phyloP scores from a whole-genome alignment of 2,329 filamentous ascomycete species.

The Botrytis squamosa region DNA sequence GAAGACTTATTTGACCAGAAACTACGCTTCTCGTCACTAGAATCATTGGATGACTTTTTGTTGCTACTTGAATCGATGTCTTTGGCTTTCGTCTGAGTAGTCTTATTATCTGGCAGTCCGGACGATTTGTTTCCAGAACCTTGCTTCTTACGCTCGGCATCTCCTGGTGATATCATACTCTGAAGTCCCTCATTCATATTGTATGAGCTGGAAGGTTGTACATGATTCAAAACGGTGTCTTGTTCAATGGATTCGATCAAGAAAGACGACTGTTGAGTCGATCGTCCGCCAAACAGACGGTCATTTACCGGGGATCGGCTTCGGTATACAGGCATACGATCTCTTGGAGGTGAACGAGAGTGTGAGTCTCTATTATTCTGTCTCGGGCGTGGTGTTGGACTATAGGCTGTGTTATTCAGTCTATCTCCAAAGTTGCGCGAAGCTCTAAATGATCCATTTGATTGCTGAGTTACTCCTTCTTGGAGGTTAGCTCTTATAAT shows the following conservation, averaged over 20 bases:
- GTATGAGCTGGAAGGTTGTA: rapidly evolving
- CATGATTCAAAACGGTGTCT: rapidly evolving
- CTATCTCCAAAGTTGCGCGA: neutral
- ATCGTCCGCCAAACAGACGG: too few relatives aligned
- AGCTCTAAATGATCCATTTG: neutral
- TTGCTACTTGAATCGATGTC: neutral
- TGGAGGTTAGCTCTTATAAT: too few relatives aligned
- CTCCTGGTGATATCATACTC: neutral
- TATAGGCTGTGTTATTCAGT: rapidly evolving
- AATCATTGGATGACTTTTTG: neutral
- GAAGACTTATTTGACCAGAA: neutral
- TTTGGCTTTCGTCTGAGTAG: rapidly evolving
- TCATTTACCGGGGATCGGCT: neutral
- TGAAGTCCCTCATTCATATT: too few relatives aligned
- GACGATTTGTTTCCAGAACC: too few relatives aligned
- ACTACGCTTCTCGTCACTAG: neutral
- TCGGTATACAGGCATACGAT: neutral
- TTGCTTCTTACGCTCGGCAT: neutral
- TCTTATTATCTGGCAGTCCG: neutral
- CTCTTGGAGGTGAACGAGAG: neutral
- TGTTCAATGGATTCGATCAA: too few relatives aligned
- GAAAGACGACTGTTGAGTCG: neutral
- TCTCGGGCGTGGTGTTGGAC: rapidly evolving
- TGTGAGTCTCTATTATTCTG: neutral
- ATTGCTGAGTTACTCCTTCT: neutral